Base-by-base conservation (phyloP, 371 early-diverging fungal genomes). In the Paraphysoderma sedebokerense region DNA sequence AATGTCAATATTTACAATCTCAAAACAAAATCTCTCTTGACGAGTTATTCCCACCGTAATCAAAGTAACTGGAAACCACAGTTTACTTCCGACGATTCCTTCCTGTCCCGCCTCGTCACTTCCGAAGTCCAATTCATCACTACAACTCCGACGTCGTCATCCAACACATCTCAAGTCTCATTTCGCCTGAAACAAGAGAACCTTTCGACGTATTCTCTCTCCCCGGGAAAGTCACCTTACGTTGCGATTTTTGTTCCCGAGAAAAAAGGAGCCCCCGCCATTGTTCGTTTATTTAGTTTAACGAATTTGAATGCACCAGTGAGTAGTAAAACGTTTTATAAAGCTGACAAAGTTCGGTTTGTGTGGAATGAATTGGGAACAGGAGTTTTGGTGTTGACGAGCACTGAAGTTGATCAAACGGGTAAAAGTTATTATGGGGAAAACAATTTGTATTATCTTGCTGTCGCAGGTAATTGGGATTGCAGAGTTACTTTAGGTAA, bases 351-450 rank as follows among this genome's bases (percentile, higher is more conserved):
- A 32, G 79, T 87, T 22, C 76, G 85, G 51, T 81, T 93, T 67
- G 67, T 77, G 57, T 97, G 97, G 97, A 92, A 91, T 62, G 66
- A 68, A 42, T 67, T 88, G n/a, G 96, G 93, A 26, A 87, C 87
- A 38, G 76, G 79, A 53, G 63, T 93, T 33, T 70, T 95, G 46
- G 86, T 87, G 17, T 69, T 89, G 60, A 87, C 93, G 2, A 82
- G 82, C 45, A 92, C 95, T 15, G 97, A 97, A 38, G 86, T 90
- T 22, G 95, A 95, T 63, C 81, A 79, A 58, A 85, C 92, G 12
- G 89, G 89, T 54, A 80, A 87, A 59, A 85, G 87, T 20, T 97
- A 97, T 68, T 97, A 97, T 61, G 97, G 97, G 49, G 90, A 95
- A 58, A 87, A 87, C 37, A 79, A 79, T 40, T 67, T 97, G 53